phyloP scores from a whole-genome alignment of 352 stramenopile species.

The Phytopythium ostracodes region DNA sequence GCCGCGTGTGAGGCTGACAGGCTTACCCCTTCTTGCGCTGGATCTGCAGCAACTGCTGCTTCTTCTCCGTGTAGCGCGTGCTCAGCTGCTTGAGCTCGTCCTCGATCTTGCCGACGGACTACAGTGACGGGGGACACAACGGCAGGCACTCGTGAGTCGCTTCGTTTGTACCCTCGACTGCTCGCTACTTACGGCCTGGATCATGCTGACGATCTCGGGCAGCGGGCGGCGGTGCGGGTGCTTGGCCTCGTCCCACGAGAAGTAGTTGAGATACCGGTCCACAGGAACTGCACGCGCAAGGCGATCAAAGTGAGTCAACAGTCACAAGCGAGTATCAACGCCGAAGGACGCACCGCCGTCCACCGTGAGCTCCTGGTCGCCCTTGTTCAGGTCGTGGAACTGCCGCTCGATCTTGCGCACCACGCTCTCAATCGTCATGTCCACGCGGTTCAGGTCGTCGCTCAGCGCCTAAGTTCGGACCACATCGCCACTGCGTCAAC shows the following conservation, averaged over 20 bases:
- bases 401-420: conserved; percentile 97
- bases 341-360: conserved; percentile 49
- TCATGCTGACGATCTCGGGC: conserved; percentile 94
- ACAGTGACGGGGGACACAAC: too few relatives aligned
- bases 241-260: conserved; percentile 98
- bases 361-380: conserved; percentile 78
- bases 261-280: conserved; percentile 95
- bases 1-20: not conserved
- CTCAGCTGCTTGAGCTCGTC: conserved; percentile 96
- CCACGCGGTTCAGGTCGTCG: conserved; percentile 95
- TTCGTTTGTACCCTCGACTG: not conserved
- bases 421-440: conserved; percentile 92
- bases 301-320: not conserved
- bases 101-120: conserved; percentile 93
- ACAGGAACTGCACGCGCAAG: conserved; percentile 66
- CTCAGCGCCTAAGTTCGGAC: conserved; percentile 49
- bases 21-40: conserved; percentile 91
- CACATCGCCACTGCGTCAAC: not conserved
- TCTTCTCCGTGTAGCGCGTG: conserved; percentile 93
- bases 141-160: too few relatives aligned
- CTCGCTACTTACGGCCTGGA: conserved; percentile 72
- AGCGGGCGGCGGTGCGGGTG: conserved; percentile 95
- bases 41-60: conserved; percentile 82
- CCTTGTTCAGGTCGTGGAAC: conserved; percentile 92
- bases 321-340: not conserved